Evolutionary conservation across 2,329 filamentous ascomycete genomes (phyloP).

Genomic region (Rhynchosporium agropyri): DNA sequence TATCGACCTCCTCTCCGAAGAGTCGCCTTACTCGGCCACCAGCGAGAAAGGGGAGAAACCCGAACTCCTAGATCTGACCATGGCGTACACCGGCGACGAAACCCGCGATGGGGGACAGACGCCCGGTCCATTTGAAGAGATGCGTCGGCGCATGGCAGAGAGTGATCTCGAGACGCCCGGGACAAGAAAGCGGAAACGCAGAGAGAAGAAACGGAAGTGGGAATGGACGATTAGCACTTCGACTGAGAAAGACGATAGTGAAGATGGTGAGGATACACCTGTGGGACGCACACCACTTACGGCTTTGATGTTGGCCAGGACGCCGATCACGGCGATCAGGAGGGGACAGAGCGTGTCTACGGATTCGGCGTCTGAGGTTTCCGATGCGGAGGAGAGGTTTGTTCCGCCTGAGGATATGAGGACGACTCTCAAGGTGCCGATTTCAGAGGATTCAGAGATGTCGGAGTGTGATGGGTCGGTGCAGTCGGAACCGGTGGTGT

Average conservation of each 20-base stretch:
- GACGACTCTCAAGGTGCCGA: neutral
- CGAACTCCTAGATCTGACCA: slow-evolving; percentile 52
- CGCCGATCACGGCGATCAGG: slow-evolving; percentile 34
- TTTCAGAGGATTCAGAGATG: slow-evolving; percentile 30
- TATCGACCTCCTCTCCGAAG: slow-evolving; percentile 63
- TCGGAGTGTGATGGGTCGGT: slow-evolving; percentile 25
- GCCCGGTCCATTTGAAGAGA: slow-evolving; percentile 65
- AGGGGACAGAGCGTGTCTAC: slow-evolving; percentile 30
- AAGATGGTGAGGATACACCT: slow-evolving; percentile 44
- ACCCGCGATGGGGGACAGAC: slow-evolving; percentile 64
- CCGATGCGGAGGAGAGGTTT: slow-evolving; percentile 28
- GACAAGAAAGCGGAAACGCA: slow-evolving; percentile 53
- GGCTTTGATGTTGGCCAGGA: slow-evolving; percentile 30
- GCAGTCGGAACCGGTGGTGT: slow-evolving; percentile 11
- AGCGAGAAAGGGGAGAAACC: slow-evolving; percentile 39
- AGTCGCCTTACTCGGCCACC: slow-evolving; percentile 43
- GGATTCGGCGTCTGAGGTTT: slow-evolving; percentile 26
- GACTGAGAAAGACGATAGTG: slow-evolving; percentile 43
- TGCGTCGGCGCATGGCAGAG: slow-evolving; percentile 58
- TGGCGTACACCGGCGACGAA: slow-evolving; percentile 57
- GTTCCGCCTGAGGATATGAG: slow-evolving; percentile 5
- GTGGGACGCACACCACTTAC: slow-evolving; percentile 31
- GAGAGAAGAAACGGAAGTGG: slow-evolving; percentile 66
- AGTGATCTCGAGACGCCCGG: slow-evolving; percentile 40
- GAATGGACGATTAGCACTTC: slow-evolving; percentile 60